Percentiles rank a stretch among this genome's conserved stretches.
Evolutionary conservation across 2,329 filamentous ascomycete genomes (phyloP).

Genomic region (Aureobasidium pullulans): DNA sequence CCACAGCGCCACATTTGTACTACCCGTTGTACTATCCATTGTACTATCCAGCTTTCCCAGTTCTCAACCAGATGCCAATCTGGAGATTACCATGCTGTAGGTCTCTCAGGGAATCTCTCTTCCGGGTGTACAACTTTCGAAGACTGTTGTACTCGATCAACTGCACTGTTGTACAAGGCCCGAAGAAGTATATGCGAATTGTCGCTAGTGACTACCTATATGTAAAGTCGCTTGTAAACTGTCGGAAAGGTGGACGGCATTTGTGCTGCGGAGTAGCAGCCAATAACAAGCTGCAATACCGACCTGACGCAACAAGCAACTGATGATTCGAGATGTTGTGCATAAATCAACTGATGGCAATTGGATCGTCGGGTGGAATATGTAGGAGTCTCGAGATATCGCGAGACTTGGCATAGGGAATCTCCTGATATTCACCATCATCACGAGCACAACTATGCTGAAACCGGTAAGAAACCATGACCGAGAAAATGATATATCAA

Average conservation of each 20-base stretch:
- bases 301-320: neutral
- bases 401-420: neutral
- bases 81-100: neutral
- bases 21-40: too few relatives aligned
- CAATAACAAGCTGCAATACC: neutral
- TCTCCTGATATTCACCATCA: neutral
- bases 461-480: too few relatives aligned
- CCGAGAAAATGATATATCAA: neutral
- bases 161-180: too few relatives aligned
- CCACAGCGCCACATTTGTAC: too few relatives aligned
- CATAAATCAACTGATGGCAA: constrained; percentile 3
- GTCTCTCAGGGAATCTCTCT: too few relatives aligned
- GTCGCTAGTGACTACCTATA: too few relatives aligned
- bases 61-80: neutral
- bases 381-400: constrained; percentile 5
- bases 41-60: too few relatives aligned
- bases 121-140: too few relatives aligned
- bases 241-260: neutral
- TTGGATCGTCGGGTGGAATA: neutral
- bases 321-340: neutral
- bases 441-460: neutral
- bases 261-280: neutral
- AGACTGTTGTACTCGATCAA: too few relatives aligned
- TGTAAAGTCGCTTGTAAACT: too few relatives aligned
- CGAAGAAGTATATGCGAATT: too few relatives aligned